These are phyloP conservation scores for Phialemoniopsis sp. DNA, from an alignment of 2,329 filamentous ascomycete genomes.

Conservation along the genomic window DNA sequence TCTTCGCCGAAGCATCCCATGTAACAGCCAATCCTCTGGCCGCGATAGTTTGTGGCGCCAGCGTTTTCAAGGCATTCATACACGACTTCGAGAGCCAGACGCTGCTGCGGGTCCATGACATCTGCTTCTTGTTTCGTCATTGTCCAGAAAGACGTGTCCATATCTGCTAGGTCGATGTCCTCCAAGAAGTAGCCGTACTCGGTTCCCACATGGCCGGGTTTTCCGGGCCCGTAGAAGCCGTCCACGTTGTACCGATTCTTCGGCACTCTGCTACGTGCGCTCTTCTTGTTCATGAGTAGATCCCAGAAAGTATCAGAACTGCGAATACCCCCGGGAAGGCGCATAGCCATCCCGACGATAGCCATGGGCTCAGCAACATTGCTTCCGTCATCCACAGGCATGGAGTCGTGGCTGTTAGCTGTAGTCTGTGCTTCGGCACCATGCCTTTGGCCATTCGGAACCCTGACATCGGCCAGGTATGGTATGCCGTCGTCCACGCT, in stretches of 20 bases:
- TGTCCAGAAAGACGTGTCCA: conserved; percentile 24
- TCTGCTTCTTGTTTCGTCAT: conserved; percentile 20
- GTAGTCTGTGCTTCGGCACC: too few species aligned
- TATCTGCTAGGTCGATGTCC: conserved; percentile 13
- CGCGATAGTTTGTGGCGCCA: conserved; percentile 10
- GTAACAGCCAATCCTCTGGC: conserved; percentile 13
- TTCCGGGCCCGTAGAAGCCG: conserved; percentile 13
- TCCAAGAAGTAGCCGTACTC: conserved; percentile 20
- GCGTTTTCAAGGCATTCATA: conserved; percentile 12
- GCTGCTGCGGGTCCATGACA: conserved; percentile 17
- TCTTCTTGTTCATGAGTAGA: conserved; percentile 19
- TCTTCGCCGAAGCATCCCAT: conserved; percentile 13
- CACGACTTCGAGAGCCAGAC: conserved; percentile 7
- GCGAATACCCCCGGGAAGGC: conserved; percentile 19
- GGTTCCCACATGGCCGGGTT: conserved; percentile 6
- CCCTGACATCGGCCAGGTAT: too few species aligned
- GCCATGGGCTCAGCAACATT: conserved; percentile 21
- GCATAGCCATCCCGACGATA: conserved; percentile 21
- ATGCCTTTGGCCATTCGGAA: too few species aligned
- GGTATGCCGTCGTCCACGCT: too few species aligned
- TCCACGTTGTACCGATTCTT: conserved; percentile 16
- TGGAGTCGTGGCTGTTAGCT: too few species aligned
- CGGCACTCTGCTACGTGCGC: conserved; percentile 15
- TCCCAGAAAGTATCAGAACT: conserved; percentile 20
- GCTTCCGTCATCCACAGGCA: too few species aligned